Evolutionary conservation across 768 basidiomycete species (phyloP).

Genomic region (Tulasnella sp.): DNA sequence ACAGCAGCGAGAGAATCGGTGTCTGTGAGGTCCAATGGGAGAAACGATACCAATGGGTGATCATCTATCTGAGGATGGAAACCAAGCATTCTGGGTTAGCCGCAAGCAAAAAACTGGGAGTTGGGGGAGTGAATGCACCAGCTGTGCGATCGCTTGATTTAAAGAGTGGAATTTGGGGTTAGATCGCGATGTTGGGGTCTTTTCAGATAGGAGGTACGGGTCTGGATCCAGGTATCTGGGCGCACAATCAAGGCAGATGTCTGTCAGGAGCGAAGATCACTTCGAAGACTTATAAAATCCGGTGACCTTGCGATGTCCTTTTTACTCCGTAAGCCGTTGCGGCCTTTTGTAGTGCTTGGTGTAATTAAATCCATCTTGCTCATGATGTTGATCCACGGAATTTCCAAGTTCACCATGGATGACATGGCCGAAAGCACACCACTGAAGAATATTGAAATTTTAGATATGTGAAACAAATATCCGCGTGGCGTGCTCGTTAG

Average conservation of each 20-base stretch:
- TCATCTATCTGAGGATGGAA: constrained; percentile 73
- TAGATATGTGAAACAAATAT: constrained; percentile 18
- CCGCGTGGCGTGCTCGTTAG: constrained; percentile 2
- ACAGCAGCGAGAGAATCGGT: constrained; percentile 85
- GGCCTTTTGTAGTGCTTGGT: constrained; percentile 35
- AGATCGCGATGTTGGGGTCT: constrained; percentile 34
- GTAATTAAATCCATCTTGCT: constrained; percentile 98
- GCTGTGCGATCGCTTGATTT: constrained; percentile 89
- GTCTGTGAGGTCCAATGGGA: constrained; percentile 85
- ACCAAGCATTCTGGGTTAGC: neutral
- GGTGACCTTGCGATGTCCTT: constrained; percentile 77
- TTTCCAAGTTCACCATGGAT: constrained; percentile 95
- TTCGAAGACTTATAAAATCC: neutral
- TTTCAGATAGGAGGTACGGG: constrained; percentile 60
- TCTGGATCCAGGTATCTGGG: constrained; percentile 89
- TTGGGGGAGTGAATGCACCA: constrained; percentile 51
- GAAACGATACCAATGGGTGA: constrained; percentile 93
- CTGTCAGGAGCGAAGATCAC: neutral
- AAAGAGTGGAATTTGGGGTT: constrained; percentile 87
- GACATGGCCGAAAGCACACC: constrained; percentile 98
- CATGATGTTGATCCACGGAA: constrained; percentile 97
- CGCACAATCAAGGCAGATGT: neutral
- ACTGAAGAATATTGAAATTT: constrained; percentile 34
- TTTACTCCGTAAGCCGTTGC: constrained; percentile 64
- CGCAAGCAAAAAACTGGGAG: neutral